A percentile compares a stretch with the other conserved stretches of the same genome.
Conservation (phyloP, 139 green algal species). For the Zygnema circumcarinatum region DNA sequence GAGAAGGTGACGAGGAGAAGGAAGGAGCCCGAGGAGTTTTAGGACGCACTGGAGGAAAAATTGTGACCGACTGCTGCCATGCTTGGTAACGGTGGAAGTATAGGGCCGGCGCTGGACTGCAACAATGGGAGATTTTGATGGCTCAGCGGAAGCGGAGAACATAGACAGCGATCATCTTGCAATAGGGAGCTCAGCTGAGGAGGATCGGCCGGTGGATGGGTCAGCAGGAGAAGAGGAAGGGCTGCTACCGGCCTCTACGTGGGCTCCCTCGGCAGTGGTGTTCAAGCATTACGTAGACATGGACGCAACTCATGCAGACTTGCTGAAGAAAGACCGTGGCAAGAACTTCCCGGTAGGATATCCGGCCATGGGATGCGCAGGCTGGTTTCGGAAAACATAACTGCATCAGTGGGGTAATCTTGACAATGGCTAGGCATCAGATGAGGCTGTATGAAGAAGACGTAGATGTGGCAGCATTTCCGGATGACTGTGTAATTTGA, state of each 20-base stretch:
- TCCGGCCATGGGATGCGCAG: no score
- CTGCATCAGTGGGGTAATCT: no score
- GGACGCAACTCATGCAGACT: not conserved
- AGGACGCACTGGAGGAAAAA: not conserved
- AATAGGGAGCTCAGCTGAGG: not conserved
- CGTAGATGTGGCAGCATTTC: no score
- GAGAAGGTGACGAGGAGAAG: no score
- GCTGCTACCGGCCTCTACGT: not conserved
- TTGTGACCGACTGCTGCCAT: not conserved
- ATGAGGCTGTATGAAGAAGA: no score
- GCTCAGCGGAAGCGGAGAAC: not conserved
- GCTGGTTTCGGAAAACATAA: no score
- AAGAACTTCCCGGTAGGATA: not conserved
- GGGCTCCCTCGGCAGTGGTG: not conserved
- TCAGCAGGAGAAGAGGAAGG: not conserved
- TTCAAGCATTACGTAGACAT: not conserved
- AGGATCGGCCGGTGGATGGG: not conserved
- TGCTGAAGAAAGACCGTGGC: not conserved
- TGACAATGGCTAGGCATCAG: no score
- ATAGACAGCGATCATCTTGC: not conserved
- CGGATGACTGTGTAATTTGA: no score
- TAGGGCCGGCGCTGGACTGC: not conserved
- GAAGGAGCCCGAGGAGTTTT: no score
- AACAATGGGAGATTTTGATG: not conserved
- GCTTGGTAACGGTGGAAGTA: not conserved